Base-by-base conservation (phyloP, 768 basidiomycete genomes). In the Lentinula guzmanii region DNA sequence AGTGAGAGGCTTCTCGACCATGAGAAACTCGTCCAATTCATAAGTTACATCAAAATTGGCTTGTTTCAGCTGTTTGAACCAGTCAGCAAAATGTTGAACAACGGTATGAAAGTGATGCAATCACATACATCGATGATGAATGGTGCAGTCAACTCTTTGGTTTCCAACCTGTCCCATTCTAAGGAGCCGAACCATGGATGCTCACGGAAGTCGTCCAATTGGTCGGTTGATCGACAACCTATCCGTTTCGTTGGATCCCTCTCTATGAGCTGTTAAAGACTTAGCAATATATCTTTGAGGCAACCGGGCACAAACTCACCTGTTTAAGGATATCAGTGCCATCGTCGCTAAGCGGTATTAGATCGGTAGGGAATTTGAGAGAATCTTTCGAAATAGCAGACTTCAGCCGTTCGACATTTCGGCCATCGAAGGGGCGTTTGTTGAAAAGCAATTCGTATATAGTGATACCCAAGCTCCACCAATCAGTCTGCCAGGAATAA, bases 21-120 rank as follows among this genome's bases (percentile, higher is more conserved):
- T 85, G 69, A 99, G 74, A 68, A 98, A 90, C 72, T 99, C 97
- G 71, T 99, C 95, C 9, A 99, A 83, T 76, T 98, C 97, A 69
- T 98, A 95, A 39, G 93, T 87, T 41, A 97, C 89, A 70, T 99
- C 96, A 73, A 98, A 99, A 73, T 99, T 98, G n/a, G 95, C 92
- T 74, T 89, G 89, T 71, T 95, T 95, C 74, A 90, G 86, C 95
- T 99, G 69, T 31, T 62, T 6, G n/a, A 16, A 28, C 7, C 4
- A 18, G 24, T 48, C 16, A 48, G 41, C 18, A 18, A 24, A 15
- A 39, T 50, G 33, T 24, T 15, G 28, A 24, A 57, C 52, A 39
- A 43, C 34, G 53, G 57, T 48, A 16, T 43, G 46, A 58, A 60
- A 46, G 24, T 37, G 13, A 33, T 31, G 33, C 16, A 18, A 88